These are phyloP conservation scores for Phytophthora aleatoria DNA, from an alignment of 352 stramenopile genomes.

Conservation along the genomic window DNA sequence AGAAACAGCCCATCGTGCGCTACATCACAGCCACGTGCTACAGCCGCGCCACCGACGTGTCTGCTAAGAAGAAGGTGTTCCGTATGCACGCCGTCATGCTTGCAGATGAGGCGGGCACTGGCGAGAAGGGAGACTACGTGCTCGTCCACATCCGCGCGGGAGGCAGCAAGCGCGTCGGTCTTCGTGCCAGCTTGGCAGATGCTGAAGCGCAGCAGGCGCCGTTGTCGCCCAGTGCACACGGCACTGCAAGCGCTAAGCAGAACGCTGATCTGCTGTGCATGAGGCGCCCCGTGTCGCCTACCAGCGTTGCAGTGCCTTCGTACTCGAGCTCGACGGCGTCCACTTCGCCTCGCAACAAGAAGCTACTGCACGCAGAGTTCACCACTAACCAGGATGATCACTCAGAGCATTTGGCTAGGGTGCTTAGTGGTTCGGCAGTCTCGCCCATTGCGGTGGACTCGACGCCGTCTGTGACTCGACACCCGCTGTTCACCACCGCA, in stretches of 20 bases:
- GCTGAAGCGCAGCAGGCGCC: slow-evolving; percentile 25
- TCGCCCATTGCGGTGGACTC: slow-evolving; percentile 21
- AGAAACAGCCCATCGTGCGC: slow-evolving; percentile 73
- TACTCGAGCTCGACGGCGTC: slow-evolving; percentile 51
- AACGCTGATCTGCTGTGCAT: slow-evolving; percentile 26
- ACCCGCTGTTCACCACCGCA: slow-evolving; percentile 35
- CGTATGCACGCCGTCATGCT: slow-evolving; percentile 86
- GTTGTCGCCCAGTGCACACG: slow-evolving; percentile 21
- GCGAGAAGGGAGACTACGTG: slow-evolving; percentile 62
- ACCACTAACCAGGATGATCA: slow-evolving; percentile 9
- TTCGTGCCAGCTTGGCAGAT: slow-evolving; percentile 43
- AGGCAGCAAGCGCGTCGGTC: slow-evolving; percentile 68
- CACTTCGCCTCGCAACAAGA: slow-evolving; percentile 53
- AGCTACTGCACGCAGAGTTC: slow-evolving; percentile 44
- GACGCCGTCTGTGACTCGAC: slow-evolving; percentile 27
- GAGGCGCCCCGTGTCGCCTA: slow-evolving; percentile 45
- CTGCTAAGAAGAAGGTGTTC: slow-evolving; percentile 76
- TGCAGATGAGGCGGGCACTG: slow-evolving; percentile 44
- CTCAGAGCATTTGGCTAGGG: slow-evolving; percentile 20
- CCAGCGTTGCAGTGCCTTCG: slow-evolving; percentile 37
- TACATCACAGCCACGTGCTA: slow-evolving; percentile 85
- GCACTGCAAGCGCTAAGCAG: slow-evolving; percentile 9
- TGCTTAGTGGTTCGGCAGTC: slow-evolving; percentile 4
- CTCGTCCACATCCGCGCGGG: slow-evolving; percentile 78
- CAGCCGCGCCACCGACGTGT: slow-evolving; percentile 55